A percentile compares a stretch with the other conserved stretches of the same genome.
Conservation (phyloP, 2,329 filamentous ascomycete species). For the Penicillium frequentans region DNA sequence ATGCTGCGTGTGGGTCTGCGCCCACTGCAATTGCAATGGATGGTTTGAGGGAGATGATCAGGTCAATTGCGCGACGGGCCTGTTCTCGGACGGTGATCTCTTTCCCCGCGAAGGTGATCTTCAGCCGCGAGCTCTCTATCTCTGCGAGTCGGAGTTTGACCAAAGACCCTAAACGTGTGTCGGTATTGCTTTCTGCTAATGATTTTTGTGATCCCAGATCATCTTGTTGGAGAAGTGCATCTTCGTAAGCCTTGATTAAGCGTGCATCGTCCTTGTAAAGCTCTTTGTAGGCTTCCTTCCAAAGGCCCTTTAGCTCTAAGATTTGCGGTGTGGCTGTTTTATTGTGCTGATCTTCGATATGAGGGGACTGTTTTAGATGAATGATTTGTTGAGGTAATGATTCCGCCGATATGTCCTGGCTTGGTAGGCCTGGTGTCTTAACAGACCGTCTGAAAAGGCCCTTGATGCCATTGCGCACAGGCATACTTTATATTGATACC, state of each 20-base stretch:
- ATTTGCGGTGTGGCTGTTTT: neutral
- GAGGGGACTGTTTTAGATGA: neutral
- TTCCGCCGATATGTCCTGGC: neutral
- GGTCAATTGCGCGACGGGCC: neutral
- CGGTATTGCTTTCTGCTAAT: neutral
- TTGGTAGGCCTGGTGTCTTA: neutral
- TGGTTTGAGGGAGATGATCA: constrained; percentile 7
- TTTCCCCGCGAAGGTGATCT: neutral
- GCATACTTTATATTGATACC: neutral
- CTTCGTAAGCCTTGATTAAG: neutral
- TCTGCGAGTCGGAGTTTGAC: neutral
- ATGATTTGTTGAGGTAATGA: neutral
- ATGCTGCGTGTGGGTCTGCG: constrained; percentile 15
- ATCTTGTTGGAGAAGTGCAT: neutral
- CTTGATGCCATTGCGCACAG: neutral
- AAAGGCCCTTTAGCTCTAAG: neutral
- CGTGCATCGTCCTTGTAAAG: neutral
- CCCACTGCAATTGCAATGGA: constrained; percentile 1
- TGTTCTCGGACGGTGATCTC: neutral
- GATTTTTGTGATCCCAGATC: neutral
- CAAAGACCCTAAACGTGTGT: neutral
- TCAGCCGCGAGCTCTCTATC: neutral
- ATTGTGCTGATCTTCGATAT: neutral
- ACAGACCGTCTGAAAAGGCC: neutral
- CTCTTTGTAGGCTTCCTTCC: neutral